Base-by-base conservation (phyloP, 1,284 basidiomycete genomes). In the Psilocybe mexicana region DNA sequence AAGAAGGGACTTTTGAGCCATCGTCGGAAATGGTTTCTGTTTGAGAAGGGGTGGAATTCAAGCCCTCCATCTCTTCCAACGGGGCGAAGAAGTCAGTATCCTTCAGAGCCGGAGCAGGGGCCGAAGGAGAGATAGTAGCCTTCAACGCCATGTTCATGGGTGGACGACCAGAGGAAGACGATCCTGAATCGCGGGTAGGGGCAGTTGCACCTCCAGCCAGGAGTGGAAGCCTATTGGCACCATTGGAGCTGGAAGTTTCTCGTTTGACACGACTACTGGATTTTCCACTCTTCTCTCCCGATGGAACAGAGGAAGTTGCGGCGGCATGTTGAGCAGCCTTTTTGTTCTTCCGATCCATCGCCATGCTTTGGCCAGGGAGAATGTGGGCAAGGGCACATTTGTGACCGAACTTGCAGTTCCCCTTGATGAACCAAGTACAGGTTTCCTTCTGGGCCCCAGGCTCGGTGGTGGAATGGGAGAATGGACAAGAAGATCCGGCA, bases 341-440 rank as follows among this genome's bases (percentile, higher is more conserved):
- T 82, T 98, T 98, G 78, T 99, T 98, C 81, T 97, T 96, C 64
- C 96, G 81, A 72, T 99, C 96, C 93, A 98, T 97, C 10, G 90
- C 85, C 86, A 95, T 88, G 64, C 85, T 90, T 76, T 98, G 96
- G 3, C 96, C 96, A 2, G 96, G 96, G 2, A 96, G 81, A 54
- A 98, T 82, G 70, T 98, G 96, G 1, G 95, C 95, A 35, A 96
- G 83, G 3, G 94, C 94, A 66, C 96, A 98, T 71, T 98, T 98
- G 80, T 98, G 95, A 7, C 92, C 96, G 69, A 98, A 98, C 76
- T 96, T 96, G 83, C 96, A 99, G 75, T 93, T 96, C 2, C 96
- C 94, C 74, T 93, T 93, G 57, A 93, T 80, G 68, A 90, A 99
- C 94, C 95, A 98, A 47, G 94, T 90, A 71, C 96, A 99, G 51